Conservation (phyloP, 108 stramenopile species). For the Chaetoceros tenuissimus region DNA sequence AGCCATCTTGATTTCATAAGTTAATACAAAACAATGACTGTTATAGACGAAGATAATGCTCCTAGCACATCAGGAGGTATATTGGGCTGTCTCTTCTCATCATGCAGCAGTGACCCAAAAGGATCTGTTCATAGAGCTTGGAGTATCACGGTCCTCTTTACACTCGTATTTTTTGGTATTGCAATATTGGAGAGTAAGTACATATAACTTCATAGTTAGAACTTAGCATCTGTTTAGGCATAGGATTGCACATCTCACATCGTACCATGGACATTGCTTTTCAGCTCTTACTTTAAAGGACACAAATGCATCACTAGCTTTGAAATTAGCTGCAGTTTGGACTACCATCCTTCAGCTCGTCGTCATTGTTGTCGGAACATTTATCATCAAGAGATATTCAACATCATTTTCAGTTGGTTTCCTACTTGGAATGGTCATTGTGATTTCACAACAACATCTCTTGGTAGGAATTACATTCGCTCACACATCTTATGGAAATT, state of each 20-base stretch:
- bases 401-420: conserved; percentile 77
- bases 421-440: conserved; percentile 57
- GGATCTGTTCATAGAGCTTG: conserved; percentile 78
- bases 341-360: conserved; percentile 59
- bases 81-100: conserved; percentile 22
- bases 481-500: conserved; percentile 45
- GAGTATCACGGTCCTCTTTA: conserved; percentile 59
- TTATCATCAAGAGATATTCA: conserved; percentile 76
- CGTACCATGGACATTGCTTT: background rate
- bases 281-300: conserved; percentile 52
- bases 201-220: background rate
- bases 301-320: conserved; percentile 40
- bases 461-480: conserved; percentile 59
- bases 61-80: background rate
- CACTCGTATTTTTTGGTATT: conserved; percentile 51
- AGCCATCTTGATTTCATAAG: too few species aligned
- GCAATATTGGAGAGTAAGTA: conserved; percentile 68
- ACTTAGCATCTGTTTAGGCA: background rate
- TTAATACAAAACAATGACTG: too few species aligned
- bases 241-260: background rate
- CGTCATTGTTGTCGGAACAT: conserved; percentile 67
- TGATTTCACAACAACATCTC: conserved; percentile 73
- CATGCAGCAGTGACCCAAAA: conserved; percentile 53
- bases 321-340: conserved; percentile 59
- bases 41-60: background rate